phyloP scores from a whole-genome alignment of 768 basidiomycete genomes.

The Hysterangium stoloniferum region DNA sequence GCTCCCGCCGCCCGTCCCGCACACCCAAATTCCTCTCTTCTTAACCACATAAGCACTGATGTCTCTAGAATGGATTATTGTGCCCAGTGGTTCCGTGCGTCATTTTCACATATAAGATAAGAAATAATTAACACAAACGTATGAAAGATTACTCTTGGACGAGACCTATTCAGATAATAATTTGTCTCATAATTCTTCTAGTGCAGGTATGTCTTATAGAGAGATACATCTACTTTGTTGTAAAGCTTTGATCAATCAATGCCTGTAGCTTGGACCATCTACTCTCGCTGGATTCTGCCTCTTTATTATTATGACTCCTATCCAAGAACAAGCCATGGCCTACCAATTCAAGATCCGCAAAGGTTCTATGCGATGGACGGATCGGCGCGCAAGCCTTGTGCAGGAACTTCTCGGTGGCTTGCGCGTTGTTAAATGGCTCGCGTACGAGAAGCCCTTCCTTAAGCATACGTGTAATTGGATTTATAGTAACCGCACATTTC shows the following conservation, averaged over 20 bases:
- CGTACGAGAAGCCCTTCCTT: constrained; percentile 62
- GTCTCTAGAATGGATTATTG: constrained; percentile 54
- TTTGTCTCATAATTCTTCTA: constrained; percentile 54
- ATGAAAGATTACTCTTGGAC: constrained; percentile 36
- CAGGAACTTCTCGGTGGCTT: constrained; percentile 60
- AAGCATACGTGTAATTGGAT: constrained; percentile 34
- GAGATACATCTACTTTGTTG: neutral
- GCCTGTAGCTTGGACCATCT: constrained; percentile 52
- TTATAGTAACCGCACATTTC: too few relatives aligned
- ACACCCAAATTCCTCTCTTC: constrained; percentile 51
- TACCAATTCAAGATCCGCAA: constrained; percentile 47
- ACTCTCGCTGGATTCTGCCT: constrained; percentile 64
- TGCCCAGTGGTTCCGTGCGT: constrained; percentile 45
- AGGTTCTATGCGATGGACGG: constrained; percentile 53
- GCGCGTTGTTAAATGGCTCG: constrained; percentile 73
- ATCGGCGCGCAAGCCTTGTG: constrained; percentile 54
- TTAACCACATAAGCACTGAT: constrained; percentile 61
- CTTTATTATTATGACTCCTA: constrained; percentile 52
- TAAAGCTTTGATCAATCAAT: too few relatives aligned
- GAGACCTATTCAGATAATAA: constrained; percentile 55
- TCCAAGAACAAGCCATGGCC: constrained; percentile 59
- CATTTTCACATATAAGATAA: neutral
- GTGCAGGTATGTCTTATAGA: constrained; percentile 35
- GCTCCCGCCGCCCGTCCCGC: constrained; percentile 58
- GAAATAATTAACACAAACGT: neutral